Base-by-base conservation (phyloP, 768 basidiomycete species). In the Pleurotus cornucopiae region DNA sequence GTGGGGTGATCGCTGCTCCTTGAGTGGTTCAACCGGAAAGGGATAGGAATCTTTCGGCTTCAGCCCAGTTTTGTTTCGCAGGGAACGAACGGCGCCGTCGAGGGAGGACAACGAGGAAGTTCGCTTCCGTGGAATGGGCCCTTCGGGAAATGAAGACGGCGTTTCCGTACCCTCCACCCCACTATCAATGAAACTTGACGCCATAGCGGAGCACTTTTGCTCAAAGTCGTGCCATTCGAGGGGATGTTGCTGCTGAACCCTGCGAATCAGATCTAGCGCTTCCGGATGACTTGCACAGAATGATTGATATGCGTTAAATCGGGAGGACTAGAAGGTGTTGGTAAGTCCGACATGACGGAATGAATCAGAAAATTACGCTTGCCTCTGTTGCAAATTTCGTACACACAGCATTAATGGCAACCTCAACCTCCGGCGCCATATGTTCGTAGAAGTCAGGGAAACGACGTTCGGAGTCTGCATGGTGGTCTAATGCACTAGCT, bases 271-370 rank as follows among this genome's bases (percentile, higher is more conserved):
- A 59, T 89, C 84, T 55, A 89, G 74, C 0, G 94, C 94, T 61
- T 90, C 88, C 49, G 84, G 81, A 64, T 98, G 95, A 0, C 86
- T 86, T 0, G 91, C 83, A 66, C 96, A 98, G 64, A 94, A 98
- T 11, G 79, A 71, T 67, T 94, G 83, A 72, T 99, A 99, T 1
- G 84, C 76, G 56, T 81, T 77, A 61, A 96, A 96, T 38, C 77
- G 73, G 13, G 85, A 74, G 21, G 86, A 87, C 93, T 96, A 61
- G 6, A 44, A 34, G 14, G 11, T 12, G 14, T 41, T 13, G 37
- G 39, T 53, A 37, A 53, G 37, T 20, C 12, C 6, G 26, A 34
- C 48, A 49, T 14, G 26, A 26, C 9, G 57, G 16, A 30, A 21
- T 38, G 57, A 59, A 51, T 54, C 39, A 20, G 21, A 37, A 21